These are phyloP conservation scores for Suhomyces prunicola DNA, from an alignment of 805 yeast genomes.

Conservation along the genomic window DNA sequence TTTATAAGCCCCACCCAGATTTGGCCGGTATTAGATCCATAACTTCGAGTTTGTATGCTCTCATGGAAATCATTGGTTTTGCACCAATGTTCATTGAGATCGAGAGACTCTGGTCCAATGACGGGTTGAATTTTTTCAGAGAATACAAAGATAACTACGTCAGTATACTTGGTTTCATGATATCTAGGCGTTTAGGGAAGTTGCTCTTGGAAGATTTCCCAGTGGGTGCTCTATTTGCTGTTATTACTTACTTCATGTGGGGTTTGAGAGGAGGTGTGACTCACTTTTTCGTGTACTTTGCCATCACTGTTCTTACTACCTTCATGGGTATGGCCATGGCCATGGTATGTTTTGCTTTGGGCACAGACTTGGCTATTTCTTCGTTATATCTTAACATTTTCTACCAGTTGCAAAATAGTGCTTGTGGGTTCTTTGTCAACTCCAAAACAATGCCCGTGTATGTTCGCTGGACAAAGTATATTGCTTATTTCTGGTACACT, in stretches of 20 bases:
- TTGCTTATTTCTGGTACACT: slow-evolving; percentile 74
- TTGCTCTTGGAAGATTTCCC: slow-evolving; percentile 23
- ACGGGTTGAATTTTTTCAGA: slow-evolving; percentile 21
- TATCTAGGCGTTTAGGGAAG: slow-evolving; percentile 23
- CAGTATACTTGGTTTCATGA: slow-evolving; percentile 20
- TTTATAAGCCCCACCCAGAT: slow-evolving; percentile 17
- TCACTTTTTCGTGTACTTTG: slow-evolving; percentile 60
- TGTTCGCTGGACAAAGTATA: slow-evolving; percentile 79
- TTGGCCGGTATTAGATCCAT: slow-evolving; percentile 22
- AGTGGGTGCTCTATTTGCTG: slow-evolving; percentile 17
- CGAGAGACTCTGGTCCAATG: slow-evolving; percentile 21
- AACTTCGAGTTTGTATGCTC: slow-evolving; percentile 19
- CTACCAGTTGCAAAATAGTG: slow-evolving; percentile 71
- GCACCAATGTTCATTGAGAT: slow-evolving; percentile 24
- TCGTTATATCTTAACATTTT: slow-evolving; percentile 59
- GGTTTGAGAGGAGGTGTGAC: slow-evolving; percentile 22
- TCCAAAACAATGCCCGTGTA: slow-evolving; percentile 75
- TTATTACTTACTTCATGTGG: slow-evolving; percentile 25
- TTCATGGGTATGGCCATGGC: slow-evolving; percentile 57
- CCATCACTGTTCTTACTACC: slow-evolving; percentile 54
- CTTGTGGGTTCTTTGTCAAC: slow-evolving; percentile 79
- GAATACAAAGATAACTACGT: slow-evolving; percentile 25
- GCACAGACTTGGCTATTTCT: slow-evolving; percentile 61
- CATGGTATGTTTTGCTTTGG: slow-evolving; percentile 49
- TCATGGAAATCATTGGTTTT: slow-evolving; percentile 23